A percentile compares a stretch with the other conserved stretches of the same genome.
Evolutionary conservation across 2,329 filamentous ascomycete genomes (phyloP).

Genomic region (Calonectria pseudoreteaudii): DNA sequence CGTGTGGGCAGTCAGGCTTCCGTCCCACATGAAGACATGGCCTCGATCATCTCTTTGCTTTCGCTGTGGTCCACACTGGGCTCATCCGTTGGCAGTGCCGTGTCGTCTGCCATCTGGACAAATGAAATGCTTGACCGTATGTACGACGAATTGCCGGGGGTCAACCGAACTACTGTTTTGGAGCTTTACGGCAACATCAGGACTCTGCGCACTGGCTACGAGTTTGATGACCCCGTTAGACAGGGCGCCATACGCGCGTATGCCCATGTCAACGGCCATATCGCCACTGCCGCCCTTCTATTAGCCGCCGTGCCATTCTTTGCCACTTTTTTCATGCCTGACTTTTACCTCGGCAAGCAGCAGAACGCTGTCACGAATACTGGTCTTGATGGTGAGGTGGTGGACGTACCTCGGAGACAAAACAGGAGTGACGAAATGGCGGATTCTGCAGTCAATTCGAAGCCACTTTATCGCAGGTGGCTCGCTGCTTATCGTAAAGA

Average conservation of each 20-base stretch:
- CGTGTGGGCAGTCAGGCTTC: not conserved
- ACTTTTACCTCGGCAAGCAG: slow-evolving; percentile 52
- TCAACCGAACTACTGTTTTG: not conserved
- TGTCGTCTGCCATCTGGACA: not conserved
- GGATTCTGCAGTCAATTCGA: not conserved
- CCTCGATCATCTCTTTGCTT: not conserved
- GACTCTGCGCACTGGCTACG: not conserved
- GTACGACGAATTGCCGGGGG: not conserved
- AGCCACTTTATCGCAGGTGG: not conserved
- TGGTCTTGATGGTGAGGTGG: slow-evolving; percentile 43
- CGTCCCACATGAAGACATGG: not conserved
- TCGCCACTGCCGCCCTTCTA: not conserved
- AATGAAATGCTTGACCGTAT: not conserved
- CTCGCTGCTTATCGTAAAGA: not conserved
- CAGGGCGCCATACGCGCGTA: not conserved
- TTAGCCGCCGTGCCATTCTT: slow-evolving; percentile 39
- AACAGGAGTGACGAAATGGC: not conserved
- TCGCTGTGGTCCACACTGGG: not conserved
- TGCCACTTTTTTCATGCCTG: slow-evolving; percentile 54
- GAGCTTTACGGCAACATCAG: not conserved
- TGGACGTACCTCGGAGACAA: not conserved
- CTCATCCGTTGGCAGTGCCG: not conserved
- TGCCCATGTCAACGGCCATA: not conserved
- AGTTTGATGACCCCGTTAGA: not conserved
- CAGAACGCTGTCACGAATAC: slow-evolving; percentile 50